Percentiles rank a stretch among this genome's conserved stretches.
phyloP scores from a whole-genome alignment of 345 rosid genomes.

The Crucihimalaya himalaica region DNA sequence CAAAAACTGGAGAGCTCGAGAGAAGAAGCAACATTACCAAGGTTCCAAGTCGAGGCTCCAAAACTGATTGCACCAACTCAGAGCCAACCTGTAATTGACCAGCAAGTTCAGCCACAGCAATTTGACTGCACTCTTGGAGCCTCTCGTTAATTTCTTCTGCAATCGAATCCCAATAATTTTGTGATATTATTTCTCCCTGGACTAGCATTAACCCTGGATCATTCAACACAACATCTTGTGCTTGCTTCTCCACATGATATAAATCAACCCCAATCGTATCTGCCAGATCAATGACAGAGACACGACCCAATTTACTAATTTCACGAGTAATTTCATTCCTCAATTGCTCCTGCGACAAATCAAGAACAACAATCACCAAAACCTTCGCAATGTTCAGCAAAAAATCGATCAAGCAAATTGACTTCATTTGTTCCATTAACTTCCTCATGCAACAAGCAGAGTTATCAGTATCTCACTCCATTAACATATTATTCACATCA shows the following conservation, averaged over 20 bases:
- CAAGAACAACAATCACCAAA: background rate
- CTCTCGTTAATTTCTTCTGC: conserved; percentile 97
- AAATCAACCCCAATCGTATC: conserved; percentile 86
- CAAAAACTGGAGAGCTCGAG: background rate
- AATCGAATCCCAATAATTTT: conserved; percentile 81
- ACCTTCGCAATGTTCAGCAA: background rate
- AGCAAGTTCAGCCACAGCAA: conserved; percentile 84
- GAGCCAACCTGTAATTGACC: conserved; percentile 87
- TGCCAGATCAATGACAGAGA: conserved; percentile 85
- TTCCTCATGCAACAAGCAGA: conserved; percentile 26
- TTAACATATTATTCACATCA: background rate
- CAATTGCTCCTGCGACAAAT: conserved; percentile 65
- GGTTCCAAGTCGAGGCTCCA: conserved; percentile 93
- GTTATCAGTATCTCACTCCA: background rate
- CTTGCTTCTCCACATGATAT: conserved; percentile 93
- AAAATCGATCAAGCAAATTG: conserved; percentile 19
- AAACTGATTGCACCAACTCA: conserved; percentile 71
- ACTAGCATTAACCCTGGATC: conserved; percentile 61
- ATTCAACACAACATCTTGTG: conserved; percentile 56
- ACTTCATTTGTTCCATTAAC: conserved; percentile 12
- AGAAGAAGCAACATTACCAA: conserved; percentile 59
- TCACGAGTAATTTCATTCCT: conserved; percentile 68
- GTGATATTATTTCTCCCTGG: conserved; percentile 94
- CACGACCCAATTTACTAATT: conserved; percentile 71
- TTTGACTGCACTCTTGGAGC: conserved; percentile 95